Conservation (phyloP, 768 basidiomycete genomes). For the Crepidotus variabilis region DNA sequence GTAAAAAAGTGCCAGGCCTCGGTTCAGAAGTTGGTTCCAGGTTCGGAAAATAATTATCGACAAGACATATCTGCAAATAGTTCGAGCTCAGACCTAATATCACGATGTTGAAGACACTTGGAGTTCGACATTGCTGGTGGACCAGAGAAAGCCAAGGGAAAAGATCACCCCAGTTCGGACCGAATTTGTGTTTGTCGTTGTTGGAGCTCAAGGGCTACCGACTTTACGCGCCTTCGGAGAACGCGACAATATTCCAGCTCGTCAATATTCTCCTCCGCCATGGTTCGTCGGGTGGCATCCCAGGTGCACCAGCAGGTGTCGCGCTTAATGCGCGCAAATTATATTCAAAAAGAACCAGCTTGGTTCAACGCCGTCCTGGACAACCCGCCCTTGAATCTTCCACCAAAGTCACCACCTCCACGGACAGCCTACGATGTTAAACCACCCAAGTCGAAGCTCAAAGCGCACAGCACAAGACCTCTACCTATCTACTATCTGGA, state of each 20-base stretch:
- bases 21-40: too few species aligned
- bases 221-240: conserved; percentile 13
- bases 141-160: too few species aligned
- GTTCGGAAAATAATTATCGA: too few species aligned
- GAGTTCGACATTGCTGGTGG: too few species aligned
- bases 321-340: conserved; percentile 67
- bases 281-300: conserved; percentile 74
- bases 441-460: conserved; percentile 27
- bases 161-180: too few species aligned
- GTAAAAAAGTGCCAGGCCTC: too few species aligned
- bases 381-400: conserved; percentile 85
- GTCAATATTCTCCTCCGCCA: conserved; percentile 20
- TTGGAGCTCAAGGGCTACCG: conserved; percentile 13
- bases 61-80: too few species aligned
- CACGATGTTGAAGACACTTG: too few species aligned
- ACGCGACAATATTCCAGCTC: conserved; percentile 3
- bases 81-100: too few species aligned
- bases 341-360: conserved; percentile 61
- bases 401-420: conserved; percentile 64
- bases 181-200: conserved; percentile 20
- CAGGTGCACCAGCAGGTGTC: conserved; percentile 89
- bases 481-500: conserved; percentile 72
- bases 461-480: conserved; percentile 42
- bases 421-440: conserved; percentile 54
- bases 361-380: conserved; percentile 87